Percentiles rank a stretch among this genome's conserved stretches.
Evolutionary conservation across 2,329 filamentous ascomycete genomes (phyloP).

Genomic region (Sarocladium oryzae): DNA sequence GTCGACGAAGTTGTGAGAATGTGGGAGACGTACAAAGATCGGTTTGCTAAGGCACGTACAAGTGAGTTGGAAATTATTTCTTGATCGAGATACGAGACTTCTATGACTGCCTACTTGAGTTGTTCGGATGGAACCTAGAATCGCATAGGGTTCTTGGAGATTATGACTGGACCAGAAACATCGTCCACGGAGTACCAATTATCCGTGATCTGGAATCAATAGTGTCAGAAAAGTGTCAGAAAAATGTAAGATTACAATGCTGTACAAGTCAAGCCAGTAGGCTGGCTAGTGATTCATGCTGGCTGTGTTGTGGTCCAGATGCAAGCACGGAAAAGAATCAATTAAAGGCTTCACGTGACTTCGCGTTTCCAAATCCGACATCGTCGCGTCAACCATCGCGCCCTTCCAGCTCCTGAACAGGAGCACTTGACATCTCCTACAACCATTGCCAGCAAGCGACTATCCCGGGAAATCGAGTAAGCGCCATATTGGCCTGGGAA

Average conservation of each 20-base stretch:
- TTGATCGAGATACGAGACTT: conserved; percentile 21
- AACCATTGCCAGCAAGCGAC: neutral
- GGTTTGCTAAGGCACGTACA: conserved; percentile 56
- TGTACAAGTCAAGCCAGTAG: too few relatives aligned
- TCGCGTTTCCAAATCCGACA: conserved; percentile 14
- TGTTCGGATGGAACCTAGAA: neutral
- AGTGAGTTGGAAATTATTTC: conserved; percentile 63
- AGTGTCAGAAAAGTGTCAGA: too few relatives aligned
- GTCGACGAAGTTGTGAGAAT: conserved; percentile 65
- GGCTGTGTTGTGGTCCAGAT: too few relatives aligned
- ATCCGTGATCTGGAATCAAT: too few relatives aligned
- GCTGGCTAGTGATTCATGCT: too few relatives aligned
- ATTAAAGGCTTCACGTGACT: conserved; percentile 17
- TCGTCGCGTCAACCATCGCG: conserved; percentile 17
- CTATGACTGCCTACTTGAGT: neutral
- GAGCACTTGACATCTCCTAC: neutral
- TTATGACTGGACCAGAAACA: too few relatives aligned
- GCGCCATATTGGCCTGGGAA: neutral
- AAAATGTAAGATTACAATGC: too few relatives aligned
- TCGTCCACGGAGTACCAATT: too few relatives aligned
- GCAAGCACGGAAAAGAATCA: too few relatives aligned
- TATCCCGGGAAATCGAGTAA: too few relatives aligned
- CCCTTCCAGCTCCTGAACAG: neutral
- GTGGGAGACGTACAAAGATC: conserved; percentile 74
- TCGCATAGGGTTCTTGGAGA: too few relatives aligned